A percentile compares a stretch with the other conserved stretches of the same genome.
Conservation (phyloP, 179 eudicot species). For the Amaranthus tricolor region DNA sequence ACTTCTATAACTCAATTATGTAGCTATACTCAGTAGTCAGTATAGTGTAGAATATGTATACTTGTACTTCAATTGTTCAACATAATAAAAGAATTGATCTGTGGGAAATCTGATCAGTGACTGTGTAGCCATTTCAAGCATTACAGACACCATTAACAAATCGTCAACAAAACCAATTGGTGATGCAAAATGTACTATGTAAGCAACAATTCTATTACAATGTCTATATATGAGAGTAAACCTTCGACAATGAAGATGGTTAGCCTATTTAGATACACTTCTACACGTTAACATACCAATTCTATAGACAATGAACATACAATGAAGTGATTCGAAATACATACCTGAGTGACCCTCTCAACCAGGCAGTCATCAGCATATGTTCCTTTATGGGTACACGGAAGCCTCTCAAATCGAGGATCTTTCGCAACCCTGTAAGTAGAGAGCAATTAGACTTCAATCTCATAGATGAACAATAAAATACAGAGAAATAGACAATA, state of each 20-base stretch:
- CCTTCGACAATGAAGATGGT: not conserved
- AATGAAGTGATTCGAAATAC: not conserved
- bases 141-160: not conserved
- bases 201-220: not conserved
- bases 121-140: not conserved
- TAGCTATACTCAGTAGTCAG: not conserved
- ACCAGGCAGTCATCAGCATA: slow-evolving; percentile 99
- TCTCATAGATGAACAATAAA: not conserved
- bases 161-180: no score
- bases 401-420: slow-evolving; percentile 95
- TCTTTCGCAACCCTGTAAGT: slow-evolving; percentile 85
- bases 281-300: not conserved
- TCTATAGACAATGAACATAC: not conserved
- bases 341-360: slow-evolving; percentile 87
- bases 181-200: not conserved
- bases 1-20: no score
- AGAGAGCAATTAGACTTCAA: not conserved
- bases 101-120: not conserved
- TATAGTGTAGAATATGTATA: not conserved
- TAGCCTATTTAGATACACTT: not conserved
- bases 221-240: not conserved
- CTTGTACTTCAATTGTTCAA: not conserved
- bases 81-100: not conserved
- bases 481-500: not conserved
- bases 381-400: slow-evolving; percentile 90